These are phyloP conservation scores for Nidularia pulvinata DNA, from an alignment of 768 basidiomycete species.

Conservation along the genomic window DNA sequence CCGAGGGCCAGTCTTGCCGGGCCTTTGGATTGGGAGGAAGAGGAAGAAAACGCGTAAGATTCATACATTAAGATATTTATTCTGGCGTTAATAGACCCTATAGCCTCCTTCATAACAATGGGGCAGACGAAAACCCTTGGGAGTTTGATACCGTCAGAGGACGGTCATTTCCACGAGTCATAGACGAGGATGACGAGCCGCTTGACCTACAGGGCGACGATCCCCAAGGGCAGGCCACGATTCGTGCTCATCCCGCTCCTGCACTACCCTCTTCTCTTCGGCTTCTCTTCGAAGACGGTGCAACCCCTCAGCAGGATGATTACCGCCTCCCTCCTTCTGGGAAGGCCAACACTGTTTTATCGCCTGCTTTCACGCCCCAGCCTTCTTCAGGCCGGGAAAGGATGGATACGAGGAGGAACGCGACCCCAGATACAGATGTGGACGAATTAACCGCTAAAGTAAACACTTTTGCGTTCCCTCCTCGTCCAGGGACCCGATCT, in stretches of 20 bases:
- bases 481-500: neutral
- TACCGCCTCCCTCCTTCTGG: constrained; percentile 32
- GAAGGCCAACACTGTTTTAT: neutral
- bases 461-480: neutral
- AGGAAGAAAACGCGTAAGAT: constrained; percentile 57
- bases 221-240: constrained; percentile 34
- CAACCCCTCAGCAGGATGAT: constrained; percentile 26
- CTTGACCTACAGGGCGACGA: constrained; percentile 14
- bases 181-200: constrained; percentile 15
- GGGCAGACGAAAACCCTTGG: constrained; percentile 51
- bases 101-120: constrained; percentile 13
- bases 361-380: neutral
- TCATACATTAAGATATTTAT: neutral
- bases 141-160: constrained; percentile 76
- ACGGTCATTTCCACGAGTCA: constrained; percentile 14
- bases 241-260: constrained; percentile 46
- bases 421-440: neutral
- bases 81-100: neutral
- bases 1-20: constrained; percentile 78
- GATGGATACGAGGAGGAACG: neutral
- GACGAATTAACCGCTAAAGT: neutral
- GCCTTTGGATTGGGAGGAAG: constrained; percentile 71
- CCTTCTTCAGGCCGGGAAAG: neutral
- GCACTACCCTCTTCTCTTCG: constrained; percentile 79
- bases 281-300: constrained; percentile 68